Evolutionary conservation across 1,284 basidiomycete species (phyloP), one percentile per base, ranked within the genome.

Genomic region (Naganishia albida): DNA sequence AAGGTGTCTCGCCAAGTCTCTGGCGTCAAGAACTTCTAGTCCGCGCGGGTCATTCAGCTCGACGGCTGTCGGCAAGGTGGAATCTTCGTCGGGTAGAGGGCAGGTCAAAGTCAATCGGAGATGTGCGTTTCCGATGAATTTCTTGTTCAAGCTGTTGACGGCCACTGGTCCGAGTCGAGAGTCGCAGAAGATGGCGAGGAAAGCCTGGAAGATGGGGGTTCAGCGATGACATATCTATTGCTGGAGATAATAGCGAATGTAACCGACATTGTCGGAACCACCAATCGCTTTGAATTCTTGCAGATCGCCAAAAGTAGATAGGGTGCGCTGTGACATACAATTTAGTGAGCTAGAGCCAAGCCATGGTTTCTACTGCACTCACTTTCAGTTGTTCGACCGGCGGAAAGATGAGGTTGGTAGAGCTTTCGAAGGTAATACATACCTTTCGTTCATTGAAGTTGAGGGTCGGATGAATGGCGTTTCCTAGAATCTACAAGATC

Each of bases 111-210:
- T 39, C n/a, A 60, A 39, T 18, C 39, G 46, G 3, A 60, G 46
- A n/a, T 60, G 57, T 4, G 57, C 46, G 38, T 50, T 60, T 46
- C 57, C 57, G 46, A 60, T 60, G 38, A 50, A 60, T n/a, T 60
- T 60, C 25, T 60, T 50, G 57, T 60, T 34, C 57, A 60, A 23
- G 3, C 46, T 38, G 30, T 39, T 12, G 38, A 60, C 46, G 20
- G 57, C 57, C 25, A 60, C 10, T 1, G 57, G 57, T 3, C 46
- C 57, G 38, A 50, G 25, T 16, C 57, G 30, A 39, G 46, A 49
- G 34, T 60, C 57, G 46, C 57, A 60, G 50, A 50, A 60, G 23
- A 50, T n/a, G 23, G 57, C 57, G 18, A 60, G 46, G 20, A 60
- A 60, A 15, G 46, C 46, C 57, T 60, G 20, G 15, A 8, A n/a